Evolutionary conservation across 352 stramenopile species (phyloP).

Genomic region (Globisporangium splendens): DNA sequence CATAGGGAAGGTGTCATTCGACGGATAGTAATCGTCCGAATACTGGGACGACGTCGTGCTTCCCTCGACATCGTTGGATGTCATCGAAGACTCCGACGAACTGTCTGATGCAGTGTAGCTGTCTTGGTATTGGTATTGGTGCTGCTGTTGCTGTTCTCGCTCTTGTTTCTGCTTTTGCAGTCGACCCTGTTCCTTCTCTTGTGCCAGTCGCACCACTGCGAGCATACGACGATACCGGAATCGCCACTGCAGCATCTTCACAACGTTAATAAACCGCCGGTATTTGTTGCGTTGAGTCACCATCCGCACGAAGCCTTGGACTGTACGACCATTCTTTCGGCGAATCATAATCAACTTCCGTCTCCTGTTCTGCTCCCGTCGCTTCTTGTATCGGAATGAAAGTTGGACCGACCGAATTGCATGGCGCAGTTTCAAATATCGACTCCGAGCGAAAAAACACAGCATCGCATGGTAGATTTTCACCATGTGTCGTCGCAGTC

Average conservation of each 20-base stretch:
- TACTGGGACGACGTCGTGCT: slow-evolving; percentile 51
- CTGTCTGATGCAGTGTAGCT: slow-evolving; percentile 70
- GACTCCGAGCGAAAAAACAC: slow-evolving; percentile 46
- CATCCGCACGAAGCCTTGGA: slow-evolving; percentile 62
- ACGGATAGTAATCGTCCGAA: slow-evolving; percentile 62
- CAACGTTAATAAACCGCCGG: slow-evolving; percentile 37
- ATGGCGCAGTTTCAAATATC: slow-evolving; percentile 57
- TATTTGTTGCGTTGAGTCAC: slow-evolving; percentile 53
- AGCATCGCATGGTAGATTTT: slow-evolving; percentile 71
- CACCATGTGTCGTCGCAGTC: slow-evolving; percentile 66
- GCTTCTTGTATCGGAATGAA: slow-evolving; percentile 57
- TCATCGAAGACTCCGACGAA: slow-evolving; percentile 53
- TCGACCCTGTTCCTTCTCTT: slow-evolving; percentile 15
- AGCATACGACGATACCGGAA: slow-evolving; percentile 51
- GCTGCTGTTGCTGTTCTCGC: slow-evolving; percentile 20
- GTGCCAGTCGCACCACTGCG: slow-evolving; percentile 14
- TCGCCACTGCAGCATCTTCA: slow-evolving; percentile 68
- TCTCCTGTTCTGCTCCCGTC: slow-evolving; percentile 21
- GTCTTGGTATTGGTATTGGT: slow-evolving; percentile 50
- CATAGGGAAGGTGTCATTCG: slow-evolving; percentile 52
- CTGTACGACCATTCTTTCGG: slow-evolving; percentile 34
- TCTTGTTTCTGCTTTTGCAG: slow-evolving; percentile 22
- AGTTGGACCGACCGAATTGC: slow-evolving; percentile 54
- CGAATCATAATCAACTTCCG: slow-evolving; percentile 34
- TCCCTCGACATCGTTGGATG: slow-evolving; percentile 73